phyloP scores from a whole-genome alignment of 345 rosid species.

The Aquilaria malaccensis region DNA sequence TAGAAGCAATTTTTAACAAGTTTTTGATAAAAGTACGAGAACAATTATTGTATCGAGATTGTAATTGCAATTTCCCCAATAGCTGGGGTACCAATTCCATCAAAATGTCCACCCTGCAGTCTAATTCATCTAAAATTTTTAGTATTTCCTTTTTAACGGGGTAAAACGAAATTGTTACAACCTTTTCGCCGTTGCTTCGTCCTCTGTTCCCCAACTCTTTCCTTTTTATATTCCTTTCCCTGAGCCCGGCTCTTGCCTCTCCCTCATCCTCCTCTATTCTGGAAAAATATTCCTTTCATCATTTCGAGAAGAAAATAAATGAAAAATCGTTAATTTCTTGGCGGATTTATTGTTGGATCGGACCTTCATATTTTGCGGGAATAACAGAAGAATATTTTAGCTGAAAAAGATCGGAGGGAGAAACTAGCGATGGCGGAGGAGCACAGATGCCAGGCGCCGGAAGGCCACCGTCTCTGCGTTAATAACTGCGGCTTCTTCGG shows the following conservation, averaged over 20 bases:
- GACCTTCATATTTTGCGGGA: conserved; percentile 8
- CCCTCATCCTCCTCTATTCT: conserved; percentile 3
- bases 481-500: conserved; percentile 51
- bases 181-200: conserved; percentile 20
- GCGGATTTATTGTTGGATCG: conserved; percentile 2
- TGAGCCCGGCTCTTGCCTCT: not conserved
- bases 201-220: conserved; percentile 5
- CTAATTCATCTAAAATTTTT: no score
- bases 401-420: conserved; percentile 2
- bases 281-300: conserved; percentile 8
- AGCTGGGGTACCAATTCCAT: no score
- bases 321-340: not conserved
- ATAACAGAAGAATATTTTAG: not conserved
- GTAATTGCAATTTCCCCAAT: no score
- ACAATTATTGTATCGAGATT: no score
- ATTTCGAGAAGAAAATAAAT: not conserved
- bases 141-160: no score
- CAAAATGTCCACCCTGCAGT: no score
- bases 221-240: conserved; percentile 6
- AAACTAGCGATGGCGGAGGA: conserved; percentile 38
- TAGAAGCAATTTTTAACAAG: no score
- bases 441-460: conserved; percentile 42
- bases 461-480: conserved; percentile 43
- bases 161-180: no score
- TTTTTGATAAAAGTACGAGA: no score